These are phyloP conservation scores for Talaromyces borbonicus DNA, from an alignment of 495 filamentous ascomycete genomes.

Conservation along the genomic window DNA sequence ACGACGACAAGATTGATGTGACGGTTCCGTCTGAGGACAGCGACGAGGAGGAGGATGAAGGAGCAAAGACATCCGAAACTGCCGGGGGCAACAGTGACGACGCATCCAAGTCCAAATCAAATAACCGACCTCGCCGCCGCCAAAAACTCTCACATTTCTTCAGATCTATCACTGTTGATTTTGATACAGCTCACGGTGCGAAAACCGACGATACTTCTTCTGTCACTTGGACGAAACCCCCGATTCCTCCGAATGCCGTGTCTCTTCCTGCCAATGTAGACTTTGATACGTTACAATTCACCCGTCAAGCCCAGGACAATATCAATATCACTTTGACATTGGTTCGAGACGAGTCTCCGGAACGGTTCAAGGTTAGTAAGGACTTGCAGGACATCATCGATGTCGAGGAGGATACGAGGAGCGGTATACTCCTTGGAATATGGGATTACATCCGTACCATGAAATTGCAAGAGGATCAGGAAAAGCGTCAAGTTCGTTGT, in stretches of 20 bases:
- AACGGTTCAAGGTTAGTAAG: slow-evolving; percentile 69
- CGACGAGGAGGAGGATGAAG: slow-evolving; percentile 45
- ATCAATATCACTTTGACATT: slow-evolving; percentile 85
- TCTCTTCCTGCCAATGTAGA: slow-evolving; percentile 46
- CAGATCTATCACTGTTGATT: slow-evolving; percentile 80
- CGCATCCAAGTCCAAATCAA: slow-evolving; percentile 27
- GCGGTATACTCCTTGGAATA: slow-evolving; percentile 77
- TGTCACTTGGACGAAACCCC: slow-evolving; percentile 66
- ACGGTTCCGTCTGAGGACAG: slow-evolving; percentile 38
- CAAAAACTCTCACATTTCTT: slow-evolving; percentile 89
- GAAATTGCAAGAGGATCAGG: slow-evolving; percentile 84
- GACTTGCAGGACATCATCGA: slow-evolving; percentile 80
- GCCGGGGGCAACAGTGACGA: slow-evolving; percentile 42
- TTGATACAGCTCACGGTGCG: slow-evolving; percentile 47
- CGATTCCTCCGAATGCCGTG: slow-evolving; percentile 40
- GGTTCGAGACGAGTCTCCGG: slow-evolving; percentile 72
- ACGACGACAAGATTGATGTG: slow-evolving; percentile 52
- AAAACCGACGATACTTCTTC: slow-evolving; percentile 42
- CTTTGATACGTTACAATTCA: slow-evolving; percentile 88
- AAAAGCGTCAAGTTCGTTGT: slow-evolving; percentile 82
- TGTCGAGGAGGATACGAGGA: slow-evolving; percentile 72
- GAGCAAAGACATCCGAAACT: too few species aligned
- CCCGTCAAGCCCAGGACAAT: slow-evolving; percentile 85
- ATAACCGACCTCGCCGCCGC: slow-evolving; percentile 28
- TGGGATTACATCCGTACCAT: slow-evolving; percentile 91